Evolutionary conservation across 2,329 filamentous ascomycete genomes (phyloP), one percentile per base, ranked within the genome.

Genomic region (Neofusicoccum kwambonambiense): DNA sequence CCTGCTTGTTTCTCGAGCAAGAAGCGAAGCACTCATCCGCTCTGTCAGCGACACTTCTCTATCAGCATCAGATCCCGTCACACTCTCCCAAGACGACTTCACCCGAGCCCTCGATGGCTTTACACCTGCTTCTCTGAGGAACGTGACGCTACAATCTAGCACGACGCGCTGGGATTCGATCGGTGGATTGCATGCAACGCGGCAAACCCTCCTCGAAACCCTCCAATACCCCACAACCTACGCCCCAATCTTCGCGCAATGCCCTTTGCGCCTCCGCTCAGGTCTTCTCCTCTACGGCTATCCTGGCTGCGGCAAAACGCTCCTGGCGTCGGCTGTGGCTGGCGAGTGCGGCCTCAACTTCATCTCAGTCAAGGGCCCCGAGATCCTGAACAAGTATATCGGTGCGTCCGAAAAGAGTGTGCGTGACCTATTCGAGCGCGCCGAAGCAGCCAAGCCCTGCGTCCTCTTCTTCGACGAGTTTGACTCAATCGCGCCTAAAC

Each of bases 391-490:
- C 83, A 99, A 99, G 79, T 99, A 99, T 77, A 99, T 99, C 66
- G 95, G 95, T 73, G 95, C 95, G 0, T 96, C 91, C 34, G 95
- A 99, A 74, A 99, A 99, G 83, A 93, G 89, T 67, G 93, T 99
- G 6, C 89, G 96, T 47, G 95, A 99, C 76, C 83, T 99, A 1
- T 99, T 99, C 73, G 94, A 97, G 74, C 87, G 95, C 47, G 95
- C 95, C 0, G 89, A 90, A 73, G 94, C 95, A 3, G 95, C 95
- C 4, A 88, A 90, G 66, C 96, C 96, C 0, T 98, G 95, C 71
- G 91, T 99, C 4, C 83, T 99, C 8, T 99, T 99, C 83, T 99
- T 99, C 74, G 95, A 99, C 74, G 95, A 99, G 76, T 99, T 99
- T 74, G 95, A 99, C 79, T 93, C 91, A 44, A 98, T 99, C 68